Conservation (phyloP, 1,284 basidiomycete species). For the Pascua sp. region DNA sequence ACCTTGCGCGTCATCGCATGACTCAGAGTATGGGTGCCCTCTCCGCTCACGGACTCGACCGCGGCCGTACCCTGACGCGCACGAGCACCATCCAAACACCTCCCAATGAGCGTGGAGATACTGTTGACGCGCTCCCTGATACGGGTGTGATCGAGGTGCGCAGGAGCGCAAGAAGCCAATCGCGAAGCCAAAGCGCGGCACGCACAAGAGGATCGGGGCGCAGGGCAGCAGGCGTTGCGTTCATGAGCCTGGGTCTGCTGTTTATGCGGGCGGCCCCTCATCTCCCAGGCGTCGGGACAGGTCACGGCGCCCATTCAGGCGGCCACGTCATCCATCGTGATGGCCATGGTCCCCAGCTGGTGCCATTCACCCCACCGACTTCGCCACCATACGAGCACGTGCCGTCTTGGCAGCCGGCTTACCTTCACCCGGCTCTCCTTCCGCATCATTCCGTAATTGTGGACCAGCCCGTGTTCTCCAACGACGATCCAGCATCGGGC, state of each 20-base stretch:
- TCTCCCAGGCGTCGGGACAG: no score
- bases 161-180: not conserved
- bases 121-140: slow-evolving; percentile 8
- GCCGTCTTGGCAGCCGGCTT: no score
- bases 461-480: not conserved
- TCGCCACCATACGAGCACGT: no score
- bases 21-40: slow-evolving; percentile 19
- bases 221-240: slow-evolving; percentile 45
- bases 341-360: no score
- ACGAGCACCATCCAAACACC: not conserved
- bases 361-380: no score
- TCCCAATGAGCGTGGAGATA: slow-evolving; percentile 5
- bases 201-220: slow-evolving; percentile 15
- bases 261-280: slow-evolving; percentile 19
- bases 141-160: slow-evolving; percentile 17
- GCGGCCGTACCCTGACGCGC: slow-evolving; percentile 13
- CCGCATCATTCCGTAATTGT: not conserved
- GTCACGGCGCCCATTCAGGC: no score
- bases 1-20: slow-evolving; percentile 8
- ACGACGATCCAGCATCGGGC: not conserved
- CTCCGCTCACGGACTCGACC: slow-evolving; percentile 1
- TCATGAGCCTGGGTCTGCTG: slow-evolving; percentile 44
- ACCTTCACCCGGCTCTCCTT: no score
- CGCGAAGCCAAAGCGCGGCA: slow-evolving; percentile 11
- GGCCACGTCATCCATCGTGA: no score